These are phyloP conservation scores for Fraxinus xanthoxyloides DNA, from an alignment of 305 asterid genomes.

Conservation along the genomic window DNA sequence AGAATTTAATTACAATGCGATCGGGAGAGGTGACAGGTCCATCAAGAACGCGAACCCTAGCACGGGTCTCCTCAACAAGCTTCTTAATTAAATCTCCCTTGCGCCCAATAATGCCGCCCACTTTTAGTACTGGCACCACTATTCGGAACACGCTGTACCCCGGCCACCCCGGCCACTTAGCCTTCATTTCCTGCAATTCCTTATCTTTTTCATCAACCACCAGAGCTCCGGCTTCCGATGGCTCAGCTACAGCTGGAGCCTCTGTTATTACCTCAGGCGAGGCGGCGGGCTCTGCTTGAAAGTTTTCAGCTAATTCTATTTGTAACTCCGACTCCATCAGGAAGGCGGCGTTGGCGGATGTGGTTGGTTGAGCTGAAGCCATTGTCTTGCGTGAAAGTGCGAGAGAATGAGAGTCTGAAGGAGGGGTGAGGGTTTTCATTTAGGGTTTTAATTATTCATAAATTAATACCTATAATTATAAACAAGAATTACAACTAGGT, in stretches of 20 bases:
- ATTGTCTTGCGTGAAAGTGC: slow-evolving; percentile 7
- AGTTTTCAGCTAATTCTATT: background rate
- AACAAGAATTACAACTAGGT: background rate
- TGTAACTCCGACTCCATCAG: slow-evolving; percentile 7
- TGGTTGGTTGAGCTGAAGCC: slow-evolving; percentile 28
- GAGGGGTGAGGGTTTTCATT: background rate
- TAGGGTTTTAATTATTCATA: background rate
- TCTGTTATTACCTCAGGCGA: background rate
- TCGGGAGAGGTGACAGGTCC: slow-evolving; percentile 68
- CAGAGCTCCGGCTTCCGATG: slow-evolving; percentile 8
- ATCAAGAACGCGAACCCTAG: slow-evolving; percentile 77
- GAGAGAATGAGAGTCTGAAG: background rate
- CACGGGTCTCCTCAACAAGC: slow-evolving; percentile 85
- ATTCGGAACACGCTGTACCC: slow-evolving; percentile 69
- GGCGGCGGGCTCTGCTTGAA: background rate
- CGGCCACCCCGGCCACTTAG: slow-evolving; percentile 96
- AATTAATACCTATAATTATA: background rate
- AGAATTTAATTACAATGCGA: slow-evolving; percentile 64
- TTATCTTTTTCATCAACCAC: slow-evolving; percentile 18
- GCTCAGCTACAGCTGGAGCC: slow-evolving; percentile 4
- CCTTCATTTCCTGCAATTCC: slow-evolving; percentile 35
- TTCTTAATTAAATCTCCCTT: slow-evolving; percentile 85
- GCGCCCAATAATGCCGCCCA: slow-evolving; percentile 88
- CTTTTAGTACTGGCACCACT: slow-evolving; percentile 80
- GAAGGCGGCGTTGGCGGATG: slow-evolving; percentile 8